Evolutionary conservation across 306 rosid species (phyloP).

Genomic region (Fragaria nilgerrensis): DNA sequence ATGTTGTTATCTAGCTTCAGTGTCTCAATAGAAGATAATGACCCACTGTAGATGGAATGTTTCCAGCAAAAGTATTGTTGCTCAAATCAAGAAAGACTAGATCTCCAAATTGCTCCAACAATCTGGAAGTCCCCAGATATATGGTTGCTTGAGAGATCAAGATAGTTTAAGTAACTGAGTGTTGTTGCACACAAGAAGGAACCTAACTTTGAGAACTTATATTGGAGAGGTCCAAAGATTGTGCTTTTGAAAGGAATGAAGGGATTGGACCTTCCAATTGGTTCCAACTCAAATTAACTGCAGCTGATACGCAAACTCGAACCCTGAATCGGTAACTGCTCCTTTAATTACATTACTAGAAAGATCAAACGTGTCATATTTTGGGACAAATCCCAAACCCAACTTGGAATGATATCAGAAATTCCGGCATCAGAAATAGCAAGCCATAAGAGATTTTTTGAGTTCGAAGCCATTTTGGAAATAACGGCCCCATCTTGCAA

Average conservation of each 20-base stretch:
- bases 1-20: background rate
- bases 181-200: background rate
- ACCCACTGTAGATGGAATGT: background rate
- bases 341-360: constrained; percentile 9
- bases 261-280: constrained; percentile 31
- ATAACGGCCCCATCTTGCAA: background rate
- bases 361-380: background rate
- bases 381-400: constrained; percentile 4
- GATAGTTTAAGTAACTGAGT: accelerated
- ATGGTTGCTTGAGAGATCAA: constrained; percentile 3
- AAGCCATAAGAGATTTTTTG: background rate
- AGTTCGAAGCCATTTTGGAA: constrained; percentile 23
- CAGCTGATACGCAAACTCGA: accelerated
- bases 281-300: background rate
- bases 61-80: background rate
- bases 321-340: background rate
- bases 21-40: background rate
- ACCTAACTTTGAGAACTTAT: background rate
- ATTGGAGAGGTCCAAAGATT: constrained; percentile 10
- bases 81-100: background rate
- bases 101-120: background rate
- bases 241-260: background rate
- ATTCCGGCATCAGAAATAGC: background rate
- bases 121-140: background rate
- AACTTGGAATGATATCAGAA: background rate